phyloP scores from a whole-genome alignment of 495 filamentous ascomycete genomes.

The Neurospora sp. region DNA sequence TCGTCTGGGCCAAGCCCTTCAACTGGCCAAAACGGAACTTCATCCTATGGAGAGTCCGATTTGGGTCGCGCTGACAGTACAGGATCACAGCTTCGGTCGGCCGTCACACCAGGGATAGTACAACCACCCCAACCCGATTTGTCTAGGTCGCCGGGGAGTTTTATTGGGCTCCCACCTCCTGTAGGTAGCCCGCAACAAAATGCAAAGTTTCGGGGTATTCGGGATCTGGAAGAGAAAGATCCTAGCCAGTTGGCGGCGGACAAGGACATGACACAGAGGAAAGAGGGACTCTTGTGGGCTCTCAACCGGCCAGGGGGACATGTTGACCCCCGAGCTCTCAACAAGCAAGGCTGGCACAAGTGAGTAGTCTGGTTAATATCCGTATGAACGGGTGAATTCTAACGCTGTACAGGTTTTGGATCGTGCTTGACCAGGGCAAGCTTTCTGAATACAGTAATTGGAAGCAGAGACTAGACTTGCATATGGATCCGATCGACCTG shows the following conservation, averaged over 20 bases:
- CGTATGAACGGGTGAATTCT: not conserved
- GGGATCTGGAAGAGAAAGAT: slow-evolving; percentile 80
- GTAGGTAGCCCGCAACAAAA: slow-evolving; percentile 45
- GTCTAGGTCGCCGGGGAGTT: slow-evolving; percentile 35
- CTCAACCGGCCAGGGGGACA: slow-evolving; percentile 88
- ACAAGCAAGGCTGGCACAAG: slow-evolving; percentile 99
- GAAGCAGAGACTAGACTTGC: slow-evolving; percentile 93
- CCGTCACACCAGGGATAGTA: slow-evolving; percentile 16
- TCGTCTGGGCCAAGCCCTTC: slow-evolving; percentile 13
- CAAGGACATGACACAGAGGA: slow-evolving; percentile 46
- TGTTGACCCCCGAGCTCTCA: slow-evolving; percentile 86
- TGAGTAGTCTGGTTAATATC: slow-evolving; percentile 37
- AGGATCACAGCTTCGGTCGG: slow-evolving; percentile 49
- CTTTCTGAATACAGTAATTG: slow-evolving; percentile 98
- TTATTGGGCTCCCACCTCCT: slow-evolving; percentile 20
- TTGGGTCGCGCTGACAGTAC: slow-evolving; percentile 64
- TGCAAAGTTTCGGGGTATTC: slow-evolving; percentile 73
- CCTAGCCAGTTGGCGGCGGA: slow-evolving; percentile 35
- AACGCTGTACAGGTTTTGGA: slow-evolving; percentile 68
- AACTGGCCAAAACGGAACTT: slow-evolving; percentile 30
- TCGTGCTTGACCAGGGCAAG: slow-evolving; percentile 92
- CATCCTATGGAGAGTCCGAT: slow-evolving; percentile 48
- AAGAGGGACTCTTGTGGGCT: slow-evolving; percentile 93
- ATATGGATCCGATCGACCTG: slow-evolving; percentile 97
- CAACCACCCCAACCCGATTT: slow-evolving; percentile 23